Evolutionary conservation across 225 moss, liverwort and hornwort species (phyloP).

Genomic region (Marchantia polymorpha): DNA sequence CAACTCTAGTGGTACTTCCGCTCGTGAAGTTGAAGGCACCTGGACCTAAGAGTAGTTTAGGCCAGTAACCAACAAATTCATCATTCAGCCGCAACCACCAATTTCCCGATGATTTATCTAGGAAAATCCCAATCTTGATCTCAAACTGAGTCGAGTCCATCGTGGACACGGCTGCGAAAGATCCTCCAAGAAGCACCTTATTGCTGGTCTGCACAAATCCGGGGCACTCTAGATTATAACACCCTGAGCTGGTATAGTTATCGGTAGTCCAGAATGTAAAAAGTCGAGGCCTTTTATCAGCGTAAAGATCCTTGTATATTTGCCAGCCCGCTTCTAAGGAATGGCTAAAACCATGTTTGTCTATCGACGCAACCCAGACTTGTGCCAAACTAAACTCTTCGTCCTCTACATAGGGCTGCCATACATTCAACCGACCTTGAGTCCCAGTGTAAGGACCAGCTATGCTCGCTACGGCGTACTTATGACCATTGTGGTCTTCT

Average conservation of each 20-base stretch:
- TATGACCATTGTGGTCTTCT: not conserved
- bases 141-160: slow-evolving; percentile 14
- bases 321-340: slow-evolving; percentile 18
- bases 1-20: slow-evolving; percentile 8
- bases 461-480: slow-evolving; percentile 3
- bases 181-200: slow-evolving; percentile 38
- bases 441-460: slow-evolving; percentile 18
- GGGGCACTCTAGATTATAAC: slow-evolving; percentile 38
- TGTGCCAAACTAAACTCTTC: slow-evolving; percentile 16
- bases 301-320: slow-evolving; percentile 27
- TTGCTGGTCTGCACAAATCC: slow-evolving; percentile 42
- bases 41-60: slow-evolving; percentile 2
- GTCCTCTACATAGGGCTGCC: slow-evolving; percentile 16
- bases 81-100: slow-evolving; percentile 45
- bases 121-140: slow-evolving; percentile 29
- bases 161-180: slow-evolving; percentile 22
- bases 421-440: slow-evolving; percentile 2
- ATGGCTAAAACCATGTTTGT: not conserved
- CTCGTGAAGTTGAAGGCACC: slow-evolving; percentile 15
- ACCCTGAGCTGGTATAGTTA: slow-evolving; percentile 25
- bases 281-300: slow-evolving; percentile 26
- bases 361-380: not conserved
- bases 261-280: slow-evolving; percentile 39
- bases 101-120: slow-evolving; percentile 19
- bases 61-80: slow-evolving; percentile 42